These are phyloP conservation scores for Anastatica hierochuntica DNA, from an alignment of 345 rosid genomes.

Conservation along the genomic window DNA sequence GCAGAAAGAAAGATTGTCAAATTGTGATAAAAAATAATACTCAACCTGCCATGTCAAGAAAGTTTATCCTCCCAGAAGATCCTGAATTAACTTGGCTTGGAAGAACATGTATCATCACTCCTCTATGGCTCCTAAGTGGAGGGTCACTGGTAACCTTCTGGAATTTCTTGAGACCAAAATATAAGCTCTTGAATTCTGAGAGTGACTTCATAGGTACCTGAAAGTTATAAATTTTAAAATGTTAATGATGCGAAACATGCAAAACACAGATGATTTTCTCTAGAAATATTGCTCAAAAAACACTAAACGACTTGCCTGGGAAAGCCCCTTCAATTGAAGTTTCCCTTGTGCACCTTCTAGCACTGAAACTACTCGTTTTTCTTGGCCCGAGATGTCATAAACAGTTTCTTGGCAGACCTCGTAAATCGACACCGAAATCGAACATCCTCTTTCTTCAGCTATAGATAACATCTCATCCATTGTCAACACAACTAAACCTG, in stretches of 20 bases:
- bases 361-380: conserved; percentile 32
- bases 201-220: conserved; percentile 49
- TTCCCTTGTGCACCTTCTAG: conserved; percentile 45
- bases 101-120: conserved; percentile 41
- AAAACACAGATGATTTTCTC: background rate
- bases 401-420: conserved; percentile 48
- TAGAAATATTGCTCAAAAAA: background rate
- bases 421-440: conserved; percentile 34
- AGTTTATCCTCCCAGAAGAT: conserved; percentile 50
- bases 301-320: conserved; percentile 40
- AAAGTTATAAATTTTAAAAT: conserved; percentile 5
- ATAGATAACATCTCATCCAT: conserved; percentile 36
- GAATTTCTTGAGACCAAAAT: conserved; percentile 19
- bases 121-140: conserved; percentile 40
- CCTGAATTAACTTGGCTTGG: background rate
- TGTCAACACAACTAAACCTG: conserved; percentile 40
- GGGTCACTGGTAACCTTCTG: conserved; percentile 28
- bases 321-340: conserved; percentile 65
- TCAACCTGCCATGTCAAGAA: conserved; percentile 68
- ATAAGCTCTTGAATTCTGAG: conserved; percentile 42
- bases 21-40: background rate
- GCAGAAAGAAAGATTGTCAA: background rate
- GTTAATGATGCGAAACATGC: background rate
- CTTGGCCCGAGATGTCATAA: conserved; percentile 41
- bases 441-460: conserved; percentile 32